phyloP scores from a whole-genome alignment of 73 alveolate genomes.

The Loxodes magnus region DNA sequence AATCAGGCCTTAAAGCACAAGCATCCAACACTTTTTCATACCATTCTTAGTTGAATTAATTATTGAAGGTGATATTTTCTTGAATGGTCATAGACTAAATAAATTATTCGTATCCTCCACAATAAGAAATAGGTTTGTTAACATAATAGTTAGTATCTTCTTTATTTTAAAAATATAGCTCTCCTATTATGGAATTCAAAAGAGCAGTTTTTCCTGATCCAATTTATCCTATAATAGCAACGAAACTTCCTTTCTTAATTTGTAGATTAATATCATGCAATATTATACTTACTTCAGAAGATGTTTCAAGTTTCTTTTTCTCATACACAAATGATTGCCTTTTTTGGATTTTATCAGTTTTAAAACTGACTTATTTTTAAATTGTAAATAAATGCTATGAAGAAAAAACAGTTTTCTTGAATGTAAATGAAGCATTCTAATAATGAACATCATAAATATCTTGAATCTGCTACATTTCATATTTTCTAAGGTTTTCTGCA shows the following conservation, averaged over 20 bases:
- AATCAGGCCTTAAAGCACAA: constrained; percentile 29
- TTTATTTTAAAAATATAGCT: constrained; percentile 1
- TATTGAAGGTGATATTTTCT: constrained; percentile 33
- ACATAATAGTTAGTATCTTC: constrained; percentile 14
- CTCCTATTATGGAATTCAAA: constrained; percentile 38
- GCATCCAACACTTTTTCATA: constrained; percentile 21
- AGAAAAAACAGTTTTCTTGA: too few species aligned
- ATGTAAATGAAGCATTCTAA: too few species aligned
- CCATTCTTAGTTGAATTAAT: constrained; percentile 13
- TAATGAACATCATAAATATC: too few species aligned
- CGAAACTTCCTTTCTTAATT: constrained; percentile 55
- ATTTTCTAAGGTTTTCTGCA: too few species aligned
- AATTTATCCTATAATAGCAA: constrained; percentile 78
- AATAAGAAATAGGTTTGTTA: constrained; percentile 15
- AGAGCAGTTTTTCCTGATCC: constrained; percentile 88
- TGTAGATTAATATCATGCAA: constrained; percentile 41
- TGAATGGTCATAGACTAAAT: constrained; percentile 32
- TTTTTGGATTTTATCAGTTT: too few species aligned
- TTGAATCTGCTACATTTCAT: too few species aligned
- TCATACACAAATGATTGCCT: too few species aligned
- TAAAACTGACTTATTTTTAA: too few species aligned
- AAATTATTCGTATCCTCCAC: constrained; percentile 28
- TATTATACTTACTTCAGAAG: too few species aligned
- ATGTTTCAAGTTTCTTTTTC: too few species aligned
- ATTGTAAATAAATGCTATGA: too few species aligned